phyloP scores from a whole-genome alignment of 108 stramenopile species.

The Pseudonitzschia multiseries region DNA sequence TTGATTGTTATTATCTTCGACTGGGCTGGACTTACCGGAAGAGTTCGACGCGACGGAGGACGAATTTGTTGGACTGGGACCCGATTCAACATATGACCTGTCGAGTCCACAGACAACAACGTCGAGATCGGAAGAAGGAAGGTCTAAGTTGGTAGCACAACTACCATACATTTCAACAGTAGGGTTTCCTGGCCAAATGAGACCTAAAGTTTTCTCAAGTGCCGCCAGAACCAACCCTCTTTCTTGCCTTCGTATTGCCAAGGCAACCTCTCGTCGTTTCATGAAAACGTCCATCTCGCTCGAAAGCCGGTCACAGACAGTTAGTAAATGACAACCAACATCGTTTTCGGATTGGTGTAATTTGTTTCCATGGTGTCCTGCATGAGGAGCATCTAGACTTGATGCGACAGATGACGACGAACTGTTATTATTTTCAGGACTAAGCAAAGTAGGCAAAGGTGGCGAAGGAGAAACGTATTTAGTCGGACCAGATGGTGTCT shows the following conservation, averaged over 20 bases:
- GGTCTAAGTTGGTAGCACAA: slow-evolving; percentile 82
- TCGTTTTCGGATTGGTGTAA: slow-evolving; percentile 62
- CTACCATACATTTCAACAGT: slow-evolving; percentile 88
- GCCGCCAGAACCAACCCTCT: slow-evolving; percentile 63
- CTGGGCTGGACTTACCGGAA: neutral
- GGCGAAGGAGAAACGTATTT: slow-evolving; percentile 43
- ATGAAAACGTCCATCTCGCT: slow-evolving; percentile 78
- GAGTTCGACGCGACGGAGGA: slow-evolving; percentile 1
- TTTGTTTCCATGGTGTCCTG: slow-evolving; percentile 41
- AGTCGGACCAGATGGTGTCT: slow-evolving; percentile 4
- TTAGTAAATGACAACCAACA: slow-evolving; percentile 80
- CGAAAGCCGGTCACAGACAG: slow-evolving; percentile 73
- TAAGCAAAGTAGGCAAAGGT: slow-evolving; percentile 71
- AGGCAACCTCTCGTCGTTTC: slow-evolving; percentile 64
- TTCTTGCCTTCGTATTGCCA: slow-evolving; percentile 61
- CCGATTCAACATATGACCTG: slow-evolving; percentile 3
- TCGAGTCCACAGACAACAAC: slow-evolving; percentile 80
- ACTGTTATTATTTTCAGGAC: slow-evolving; percentile 68
- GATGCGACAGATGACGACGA: slow-evolving; percentile 83
- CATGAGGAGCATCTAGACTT: slow-evolving; percentile 79
- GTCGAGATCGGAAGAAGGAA: slow-evolving; percentile 89
- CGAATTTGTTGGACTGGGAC: slow-evolving; percentile 1
- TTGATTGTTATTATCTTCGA: neutral
- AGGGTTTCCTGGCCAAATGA: slow-evolving; percentile 66
- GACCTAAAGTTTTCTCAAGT: slow-evolving; percentile 61